phyloP scores from a whole-genome alignment of 192 early-diverging fungal species.

The Blastocladiella britannica region DNA sequence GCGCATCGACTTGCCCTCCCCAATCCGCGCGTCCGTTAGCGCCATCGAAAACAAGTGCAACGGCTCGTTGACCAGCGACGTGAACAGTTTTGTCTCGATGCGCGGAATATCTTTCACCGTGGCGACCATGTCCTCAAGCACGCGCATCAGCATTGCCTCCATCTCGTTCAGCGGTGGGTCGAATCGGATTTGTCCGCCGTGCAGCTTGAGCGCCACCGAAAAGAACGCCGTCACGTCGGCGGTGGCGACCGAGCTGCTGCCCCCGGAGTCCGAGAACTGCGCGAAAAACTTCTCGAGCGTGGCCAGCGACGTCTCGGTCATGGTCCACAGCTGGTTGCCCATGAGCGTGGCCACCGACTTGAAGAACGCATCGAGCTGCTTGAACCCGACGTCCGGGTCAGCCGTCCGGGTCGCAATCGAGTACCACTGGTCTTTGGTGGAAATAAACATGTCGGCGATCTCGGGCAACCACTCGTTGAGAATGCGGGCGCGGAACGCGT shows the following conservation, averaged over 20 bases:
- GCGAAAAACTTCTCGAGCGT: neutral
- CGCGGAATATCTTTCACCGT: constrained; percentile 24
- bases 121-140: constrained; percentile 20
- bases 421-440: constrained; percentile 19
- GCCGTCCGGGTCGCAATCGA: constrained; percentile 15
- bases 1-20: constrained; percentile 12
- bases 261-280: neutral
- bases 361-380: constrained; percentile 2
- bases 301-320: constrained; percentile 1
- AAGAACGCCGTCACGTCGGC: constrained; percentile 15
- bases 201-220: constrained; percentile 9
- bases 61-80: neutral
- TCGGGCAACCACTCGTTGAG: constrained; percentile 29
- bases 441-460: constrained; percentile 14
- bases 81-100: constrained; percentile 20
- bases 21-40: constrained; percentile 9
- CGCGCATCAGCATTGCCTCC: constrained; percentile 21
- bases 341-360: constrained; percentile 3
- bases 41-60: constrained; percentile 3
- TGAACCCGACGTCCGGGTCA: constrained; percentile 20
- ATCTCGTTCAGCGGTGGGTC: constrained; percentile 31
- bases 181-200: constrained; percentile 23
- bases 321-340: constrained; percentile 14
- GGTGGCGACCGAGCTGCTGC: constrained; percentile 8
- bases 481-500: constrained; percentile 28